Conservation (phyloP, 148 eudicot species). For the Vaccinium myrtillus region DNA sequence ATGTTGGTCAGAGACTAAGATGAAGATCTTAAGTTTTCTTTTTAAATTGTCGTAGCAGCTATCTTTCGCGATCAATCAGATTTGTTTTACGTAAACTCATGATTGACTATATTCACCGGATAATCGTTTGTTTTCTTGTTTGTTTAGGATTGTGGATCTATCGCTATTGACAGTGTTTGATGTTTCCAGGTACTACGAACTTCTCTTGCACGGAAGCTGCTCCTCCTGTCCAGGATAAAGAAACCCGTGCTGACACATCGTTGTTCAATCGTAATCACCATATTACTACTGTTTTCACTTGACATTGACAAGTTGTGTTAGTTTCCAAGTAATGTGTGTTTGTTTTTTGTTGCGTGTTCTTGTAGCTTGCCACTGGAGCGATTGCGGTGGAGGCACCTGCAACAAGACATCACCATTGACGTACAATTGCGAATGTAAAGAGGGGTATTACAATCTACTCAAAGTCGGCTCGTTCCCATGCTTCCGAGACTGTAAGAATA, state of each 20-base stretch:
- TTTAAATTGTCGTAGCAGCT: background rate
- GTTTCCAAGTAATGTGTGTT: background rate
- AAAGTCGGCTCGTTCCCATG: constrained; percentile 55
- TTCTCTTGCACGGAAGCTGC: constrained; percentile 17
- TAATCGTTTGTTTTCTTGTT: no score
- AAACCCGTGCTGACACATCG: background rate
- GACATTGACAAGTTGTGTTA: background rate
- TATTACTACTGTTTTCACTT: background rate
- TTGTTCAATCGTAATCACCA: constrained; percentile 8
- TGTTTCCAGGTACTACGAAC: constrained; percentile 12
- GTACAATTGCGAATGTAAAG: constrained; percentile 43
- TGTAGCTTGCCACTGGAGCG: constrained; percentile 66
- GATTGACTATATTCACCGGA: no score
- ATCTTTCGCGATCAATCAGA: background rate
- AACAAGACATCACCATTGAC: constrained; percentile 47
- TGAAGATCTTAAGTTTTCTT: background rate
- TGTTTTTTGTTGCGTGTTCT: constrained; percentile 6
- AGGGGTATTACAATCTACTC: constrained; percentile 55
- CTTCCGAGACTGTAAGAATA: constrained; percentile 52
- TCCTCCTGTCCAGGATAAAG: constrained; percentile 17
- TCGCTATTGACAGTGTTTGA: background rate
- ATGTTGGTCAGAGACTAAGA: background rate
- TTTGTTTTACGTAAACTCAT: background rate
- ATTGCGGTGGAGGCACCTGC: constrained; percentile 78
- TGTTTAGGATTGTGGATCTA: background rate